These are phyloP conservation scores for Nephelium lappaceum DNA, from an alignment of 345 rosid species.

Conservation along the genomic window DNA sequence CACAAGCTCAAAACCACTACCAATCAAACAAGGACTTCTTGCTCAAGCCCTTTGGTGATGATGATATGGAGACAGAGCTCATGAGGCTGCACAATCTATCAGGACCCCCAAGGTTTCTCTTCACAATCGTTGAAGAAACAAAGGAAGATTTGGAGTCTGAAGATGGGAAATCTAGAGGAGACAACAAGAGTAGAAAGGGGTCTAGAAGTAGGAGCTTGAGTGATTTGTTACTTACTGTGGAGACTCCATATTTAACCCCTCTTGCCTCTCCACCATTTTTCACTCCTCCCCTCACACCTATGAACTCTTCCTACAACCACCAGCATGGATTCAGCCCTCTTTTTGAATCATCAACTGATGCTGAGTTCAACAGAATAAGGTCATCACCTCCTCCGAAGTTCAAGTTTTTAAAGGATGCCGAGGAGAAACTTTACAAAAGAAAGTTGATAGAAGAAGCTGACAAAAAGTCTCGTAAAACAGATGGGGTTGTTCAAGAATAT, in stretches of 20 bases:
- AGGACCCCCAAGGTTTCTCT: slow-evolving; percentile 74
- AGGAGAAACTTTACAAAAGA: slow-evolving; percentile 70
- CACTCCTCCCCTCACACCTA: slow-evolving; percentile 90
- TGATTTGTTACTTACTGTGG: slow-evolving; percentile 67
- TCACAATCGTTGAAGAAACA: slow-evolving; percentile 90
- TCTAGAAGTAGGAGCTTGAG: slow-evolving; percentile 65
- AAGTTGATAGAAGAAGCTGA: slow-evolving; percentile 44
- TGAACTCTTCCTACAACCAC: slow-evolving; percentile 37
- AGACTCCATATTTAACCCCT: slow-evolving; percentile 91
- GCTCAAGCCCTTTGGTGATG: slow-evolving; percentile 39
- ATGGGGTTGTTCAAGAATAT: slow-evolving; percentile 25
- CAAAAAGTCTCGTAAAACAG: slow-evolving; percentile 13
- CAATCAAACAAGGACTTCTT: slow-evolving; percentile 45
- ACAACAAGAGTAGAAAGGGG: slow-evolving; percentile 38
- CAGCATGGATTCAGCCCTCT: slow-evolving; percentile 49
- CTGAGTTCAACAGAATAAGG: slow-evolving; percentile 71
- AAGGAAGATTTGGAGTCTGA: slow-evolving; percentile 86
- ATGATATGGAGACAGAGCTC: slow-evolving; percentile 58
- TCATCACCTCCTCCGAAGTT: slow-evolving; percentile 89
- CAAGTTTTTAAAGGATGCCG: slow-evolving; percentile 94
- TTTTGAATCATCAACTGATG: slow-evolving; percentile 67
- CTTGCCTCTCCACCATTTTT: slow-evolving; percentile 85
- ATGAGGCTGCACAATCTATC: slow-evolving; percentile 51
- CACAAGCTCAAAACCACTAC: slow-evolving; percentile 34
- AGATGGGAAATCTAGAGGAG: slow-evolving; percentile 60